Evolutionary conservation across 2,329 filamentous ascomycete genomes (phyloP).

Genomic region (Thelonectria rubi): DNA sequence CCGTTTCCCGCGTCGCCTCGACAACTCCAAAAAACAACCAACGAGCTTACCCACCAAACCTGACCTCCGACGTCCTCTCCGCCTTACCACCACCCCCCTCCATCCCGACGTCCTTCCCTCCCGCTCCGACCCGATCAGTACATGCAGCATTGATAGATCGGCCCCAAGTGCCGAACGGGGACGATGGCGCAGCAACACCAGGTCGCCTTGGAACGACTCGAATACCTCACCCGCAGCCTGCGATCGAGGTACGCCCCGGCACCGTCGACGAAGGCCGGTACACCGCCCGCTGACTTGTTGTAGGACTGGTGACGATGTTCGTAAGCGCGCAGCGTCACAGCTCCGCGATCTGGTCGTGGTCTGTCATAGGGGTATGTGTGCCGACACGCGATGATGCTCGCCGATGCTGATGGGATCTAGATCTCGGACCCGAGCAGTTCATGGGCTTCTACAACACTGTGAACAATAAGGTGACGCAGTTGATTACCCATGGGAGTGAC

Average conservation of each 20-base stretch:
- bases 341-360: conserved; percentile 64
- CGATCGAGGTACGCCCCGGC: conserved; percentile 59
- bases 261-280: background rate
- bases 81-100: conserved; percentile 11
- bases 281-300: conserved; percentile 28
- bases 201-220: conserved; percentile 64
- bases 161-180: conserved; percentile 39
- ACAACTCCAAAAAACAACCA: conserved; percentile 4
- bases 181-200: conserved; percentile 58
- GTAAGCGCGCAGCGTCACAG: conserved; percentile 62
- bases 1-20: conserved; percentile 12
- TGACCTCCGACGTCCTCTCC: background rate
- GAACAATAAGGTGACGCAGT: conserved; percentile 64
- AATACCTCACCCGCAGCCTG: conserved; percentile 63
- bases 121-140: conserved; percentile 29
- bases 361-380: conserved; percentile 62
- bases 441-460: conserved; percentile 64
- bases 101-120: conserved; percentile 16
- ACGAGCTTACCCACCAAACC: conserved; percentile 6
- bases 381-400: background rate
- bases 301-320: conserved; percentile 57
- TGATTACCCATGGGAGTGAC: conserved; percentile 88
- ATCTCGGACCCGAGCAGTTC: conserved; percentile 85
- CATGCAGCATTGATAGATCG: conserved; percentile 42
- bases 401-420: conserved; percentile 52